A percentile compares a stretch with the other conserved stretches of the same genome.
Evolutionary conservation across 371 early-diverging fungal species (phyloP).

Genomic region (Gilbertella persicaria): DNA sequence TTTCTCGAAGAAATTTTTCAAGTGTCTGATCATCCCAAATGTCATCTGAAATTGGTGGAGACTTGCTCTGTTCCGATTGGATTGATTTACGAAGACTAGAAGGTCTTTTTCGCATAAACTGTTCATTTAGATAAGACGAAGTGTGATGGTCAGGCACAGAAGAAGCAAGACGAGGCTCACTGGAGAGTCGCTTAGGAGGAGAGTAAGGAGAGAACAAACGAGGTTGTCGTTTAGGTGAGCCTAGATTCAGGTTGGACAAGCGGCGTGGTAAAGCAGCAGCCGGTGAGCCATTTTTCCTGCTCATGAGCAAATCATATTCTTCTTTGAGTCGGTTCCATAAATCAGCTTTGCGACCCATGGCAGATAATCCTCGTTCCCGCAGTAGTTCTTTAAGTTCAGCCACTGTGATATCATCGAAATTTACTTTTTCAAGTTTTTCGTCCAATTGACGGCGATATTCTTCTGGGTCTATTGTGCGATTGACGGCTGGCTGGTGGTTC

Average conservation of each 20-base stretch:
- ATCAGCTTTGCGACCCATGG: constrained; percentile 66
- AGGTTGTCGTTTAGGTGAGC: constrained; percentile 5
- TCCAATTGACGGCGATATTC: constrained; percentile 31
- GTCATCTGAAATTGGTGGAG: neutral
- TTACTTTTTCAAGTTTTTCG: constrained; percentile 48
- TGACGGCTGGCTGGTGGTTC: constrained; percentile 5
- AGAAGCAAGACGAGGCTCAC: constrained; percentile 5
- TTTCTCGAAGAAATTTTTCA: constrained; percentile 15
- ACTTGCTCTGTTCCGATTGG: too few species aligned
- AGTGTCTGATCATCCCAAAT: constrained; percentile 23
- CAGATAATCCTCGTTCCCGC: constrained; percentile 57
- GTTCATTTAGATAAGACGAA: constrained; percentile 16
- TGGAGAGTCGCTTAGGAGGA: neutral
- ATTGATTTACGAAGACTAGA: constrained; percentile 9
- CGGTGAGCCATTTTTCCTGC: neutral
- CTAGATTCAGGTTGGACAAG: constrained; percentile 6
- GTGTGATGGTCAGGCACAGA: constrained; percentile 12
- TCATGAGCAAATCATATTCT: constrained; percentile 34
- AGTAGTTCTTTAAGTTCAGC: constrained; percentile 70
- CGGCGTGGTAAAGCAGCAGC: constrained; percentile 4
- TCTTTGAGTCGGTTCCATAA: constrained; percentile 60
- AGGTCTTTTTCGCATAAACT: constrained; percentile 14
- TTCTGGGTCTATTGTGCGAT: constrained; percentile 16
- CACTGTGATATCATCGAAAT: constrained; percentile 75
- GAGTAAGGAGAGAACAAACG: constrained; percentile 7